These are phyloP conservation scores for Diaporthe citri DNA, from an alignment of 2,329 filamentous ascomycete genomes.

Conservation along the genomic window DNA sequence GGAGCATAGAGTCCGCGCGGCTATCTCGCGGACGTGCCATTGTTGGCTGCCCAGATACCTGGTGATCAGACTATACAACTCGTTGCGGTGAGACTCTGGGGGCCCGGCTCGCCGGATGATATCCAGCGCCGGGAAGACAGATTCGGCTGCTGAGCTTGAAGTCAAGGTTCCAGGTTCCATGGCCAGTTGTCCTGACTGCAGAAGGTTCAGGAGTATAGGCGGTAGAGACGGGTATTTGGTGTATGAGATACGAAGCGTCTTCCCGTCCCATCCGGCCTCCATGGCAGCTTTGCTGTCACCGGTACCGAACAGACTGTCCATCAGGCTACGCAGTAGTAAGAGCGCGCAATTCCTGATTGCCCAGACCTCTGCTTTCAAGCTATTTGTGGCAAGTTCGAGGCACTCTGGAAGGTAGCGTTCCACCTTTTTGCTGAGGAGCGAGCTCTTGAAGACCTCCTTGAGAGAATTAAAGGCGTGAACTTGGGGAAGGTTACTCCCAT, in stretches of 20 bases:
- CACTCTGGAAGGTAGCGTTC: slow-evolving; percentile 80
- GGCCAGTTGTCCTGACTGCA: slow-evolving; percentile 65
- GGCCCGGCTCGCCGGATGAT: slow-evolving; percentile 80
- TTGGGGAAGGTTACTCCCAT: slow-evolving; percentile 81
- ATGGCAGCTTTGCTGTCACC: slow-evolving; percentile 76
- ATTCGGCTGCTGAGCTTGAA: slow-evolving; percentile 66
- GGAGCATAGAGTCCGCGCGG: slow-evolving; percentile 78
- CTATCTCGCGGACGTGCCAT: slow-evolving; percentile 87
- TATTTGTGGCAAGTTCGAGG: slow-evolving; percentile 83
- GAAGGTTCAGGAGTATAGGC: slow-evolving; percentile 71
- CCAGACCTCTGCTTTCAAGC: slow-evolving; percentile 88
- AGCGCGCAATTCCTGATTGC: slow-evolving; percentile 94
- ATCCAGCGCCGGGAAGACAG: slow-evolving; percentile 86
- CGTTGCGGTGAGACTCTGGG: slow-evolving; percentile 66
- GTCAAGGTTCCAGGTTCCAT: slow-evolving; percentile 51
- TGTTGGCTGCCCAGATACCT: slow-evolving; percentile 76
- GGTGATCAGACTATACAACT: slow-evolving; percentile 70
- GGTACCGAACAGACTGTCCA: slow-evolving; percentile 82
- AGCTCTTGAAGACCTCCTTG: slow-evolving; percentile 91
- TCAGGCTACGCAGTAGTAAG: slow-evolving; percentile 87
- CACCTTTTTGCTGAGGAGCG: slow-evolving; percentile 78
- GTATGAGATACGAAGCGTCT: slow-evolving; percentile 75
- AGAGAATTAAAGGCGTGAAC: slow-evolving; percentile 96
- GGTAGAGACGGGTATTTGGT: slow-evolving; percentile 76
- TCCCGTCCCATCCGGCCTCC: slow-evolving; percentile 74